Percentiles rank a stretch among this genome's conserved stretches.
phyloP scores from a whole-genome alignment of 1,139 yeast species.

The Suhomyces anneliseae region DNA sequence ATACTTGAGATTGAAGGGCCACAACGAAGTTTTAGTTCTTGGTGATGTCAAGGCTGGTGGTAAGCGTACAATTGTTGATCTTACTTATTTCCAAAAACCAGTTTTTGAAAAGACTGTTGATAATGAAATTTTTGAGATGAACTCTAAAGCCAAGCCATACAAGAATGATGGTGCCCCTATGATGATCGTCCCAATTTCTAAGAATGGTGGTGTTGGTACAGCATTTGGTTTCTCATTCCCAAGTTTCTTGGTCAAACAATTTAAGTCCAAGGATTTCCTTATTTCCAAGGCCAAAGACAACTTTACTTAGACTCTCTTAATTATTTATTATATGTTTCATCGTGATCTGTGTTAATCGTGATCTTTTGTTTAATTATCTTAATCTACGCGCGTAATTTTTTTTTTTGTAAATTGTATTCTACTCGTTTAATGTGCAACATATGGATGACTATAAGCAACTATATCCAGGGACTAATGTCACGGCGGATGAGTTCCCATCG shows the following conservation, averaged over 20 bases:
- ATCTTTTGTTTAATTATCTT: no score
- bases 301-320: conserved; percentile 3
- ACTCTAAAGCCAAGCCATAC: conserved; percentile 16
- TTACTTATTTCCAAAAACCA: conserved; percentile 25
- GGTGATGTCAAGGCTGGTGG: conserved; percentile 35
- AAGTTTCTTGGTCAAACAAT: conserved; percentile 25
- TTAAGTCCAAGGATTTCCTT: conserved; percentile 21
- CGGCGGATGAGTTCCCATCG: conserved; percentile 18
- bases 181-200: conserved; percentile 34
- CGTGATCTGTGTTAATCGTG: no score
- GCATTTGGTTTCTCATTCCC: conserved; percentile 31
- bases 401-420: background rate
- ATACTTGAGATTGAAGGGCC: conserved; percentile 22
- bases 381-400: background rate
- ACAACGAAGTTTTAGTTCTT: conserved; percentile 28
- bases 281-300: conserved; percentile 8
- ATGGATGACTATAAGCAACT: conserved; percentile 33
- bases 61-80: conserved; percentile 24
- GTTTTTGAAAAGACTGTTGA: conserved; percentile 18
- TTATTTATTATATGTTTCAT: background rate
- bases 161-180: conserved; percentile 11
- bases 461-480: conserved; percentile 12
- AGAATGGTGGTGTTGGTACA: conserved; percentile 37
- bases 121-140: conserved; percentile 18
- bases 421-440: background rate